Conservation (phyloP, 2,329 filamentous ascomycete genomes). For the Xylaria sp. region DNA sequence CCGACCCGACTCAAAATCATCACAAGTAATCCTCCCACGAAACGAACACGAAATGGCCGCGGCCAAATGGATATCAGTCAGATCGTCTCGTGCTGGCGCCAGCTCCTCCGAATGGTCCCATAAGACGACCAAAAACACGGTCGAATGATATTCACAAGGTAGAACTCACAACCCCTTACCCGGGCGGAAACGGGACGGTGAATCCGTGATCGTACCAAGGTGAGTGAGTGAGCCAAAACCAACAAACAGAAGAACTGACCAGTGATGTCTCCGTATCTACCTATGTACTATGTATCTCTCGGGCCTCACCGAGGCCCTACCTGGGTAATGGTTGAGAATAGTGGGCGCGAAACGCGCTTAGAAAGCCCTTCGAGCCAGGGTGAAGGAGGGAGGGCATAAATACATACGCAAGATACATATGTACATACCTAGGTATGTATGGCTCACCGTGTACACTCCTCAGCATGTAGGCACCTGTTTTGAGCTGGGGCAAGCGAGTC, state of each 20-base stretch:
- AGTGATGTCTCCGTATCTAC: neutral
- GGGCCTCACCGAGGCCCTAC: neutral
- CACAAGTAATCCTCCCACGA: neutral
- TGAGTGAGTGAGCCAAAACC: slow-evolving; percentile 14
- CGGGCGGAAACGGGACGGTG: slow-evolving; percentile 17
- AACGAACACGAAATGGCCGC: neutral
- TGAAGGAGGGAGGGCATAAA: neutral
- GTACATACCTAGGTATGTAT: slow-evolving; percentile 2
- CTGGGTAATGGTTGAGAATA: neutral
- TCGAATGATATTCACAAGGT: neutral
- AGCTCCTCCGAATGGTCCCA: neutral
- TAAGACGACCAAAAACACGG: neutral
- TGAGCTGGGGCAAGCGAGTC: neutral
- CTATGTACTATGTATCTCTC: neutral
- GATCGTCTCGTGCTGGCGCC: slow-evolving; percentile 28
- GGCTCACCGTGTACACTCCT: neutral
- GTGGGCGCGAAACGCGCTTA: slow-evolving; percentile 31
- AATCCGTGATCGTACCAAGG: slow-evolving; percentile 24
- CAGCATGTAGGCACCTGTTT: neutral
- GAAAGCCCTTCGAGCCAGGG: neutral
- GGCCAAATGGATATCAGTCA: neutral
- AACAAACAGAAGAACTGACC: neutral
- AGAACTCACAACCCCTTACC: neutral
- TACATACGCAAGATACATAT: neutral
- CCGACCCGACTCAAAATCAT: neutral